These are phyloP conservation scores for Myxozyma geophila DNA, from an alignment of 805 yeast genomes.

Conservation along the genomic window DNA sequence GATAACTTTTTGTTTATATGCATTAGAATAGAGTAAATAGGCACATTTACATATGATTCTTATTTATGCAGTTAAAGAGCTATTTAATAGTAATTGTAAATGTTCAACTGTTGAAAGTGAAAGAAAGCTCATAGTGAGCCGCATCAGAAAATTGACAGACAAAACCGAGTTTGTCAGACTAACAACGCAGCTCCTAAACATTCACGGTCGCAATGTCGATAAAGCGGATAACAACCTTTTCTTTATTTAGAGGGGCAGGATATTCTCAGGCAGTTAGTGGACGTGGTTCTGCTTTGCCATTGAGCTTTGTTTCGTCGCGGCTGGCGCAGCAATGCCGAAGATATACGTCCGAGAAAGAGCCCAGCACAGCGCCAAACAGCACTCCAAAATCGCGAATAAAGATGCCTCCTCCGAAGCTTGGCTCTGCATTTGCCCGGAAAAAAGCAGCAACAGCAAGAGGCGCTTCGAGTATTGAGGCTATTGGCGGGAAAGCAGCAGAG, in stretches of 20 bases:
- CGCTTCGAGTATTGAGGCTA: neutral
- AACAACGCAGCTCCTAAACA: neutral
- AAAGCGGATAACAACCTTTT: neutral
- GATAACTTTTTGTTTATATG: neutral
- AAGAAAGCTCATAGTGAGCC: too few species aligned
- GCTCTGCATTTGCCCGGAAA: slow-evolving; percentile 3
- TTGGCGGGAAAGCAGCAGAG: neutral
- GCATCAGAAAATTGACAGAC: too few species aligned
- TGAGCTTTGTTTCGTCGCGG: neutral
- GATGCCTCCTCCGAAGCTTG: neutral
- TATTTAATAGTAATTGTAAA: too few species aligned
- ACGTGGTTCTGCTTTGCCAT: too few species aligned
- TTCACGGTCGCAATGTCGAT: slow-evolving; percentile 2
- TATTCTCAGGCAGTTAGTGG: neutral
- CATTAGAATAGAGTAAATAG: neutral
- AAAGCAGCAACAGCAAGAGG: neutral
- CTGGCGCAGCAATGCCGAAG: neutral
- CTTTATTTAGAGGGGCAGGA: neutral
- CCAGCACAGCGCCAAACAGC: neutral
- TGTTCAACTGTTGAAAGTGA: too few species aligned
- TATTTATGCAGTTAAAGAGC: too few species aligned
- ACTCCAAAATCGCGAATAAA: neutral
- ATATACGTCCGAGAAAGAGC: neutral
- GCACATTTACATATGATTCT: too few species aligned
- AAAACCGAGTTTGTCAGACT: neutral